Base-by-base conservation (phyloP, 2,329 filamentous ascomycete genomes). In the Chaetomiaceae sp. region DNA sequence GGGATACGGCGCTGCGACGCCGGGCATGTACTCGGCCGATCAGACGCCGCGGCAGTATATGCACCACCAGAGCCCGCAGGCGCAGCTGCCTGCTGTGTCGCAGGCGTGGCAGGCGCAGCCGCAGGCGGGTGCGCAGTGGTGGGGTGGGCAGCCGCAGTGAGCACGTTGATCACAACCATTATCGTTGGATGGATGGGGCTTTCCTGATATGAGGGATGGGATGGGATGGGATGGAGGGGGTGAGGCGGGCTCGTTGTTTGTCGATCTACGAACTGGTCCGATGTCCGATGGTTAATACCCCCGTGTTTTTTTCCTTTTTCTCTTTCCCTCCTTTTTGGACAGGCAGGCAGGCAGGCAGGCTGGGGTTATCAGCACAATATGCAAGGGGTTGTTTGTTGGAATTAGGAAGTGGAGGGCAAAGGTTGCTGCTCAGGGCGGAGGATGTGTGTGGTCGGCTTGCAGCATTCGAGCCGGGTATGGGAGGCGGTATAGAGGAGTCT, bases 11-110 rank as follows among this genome's bases (percentile, higher is more conserved):
- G 71, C 73, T n/a, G 73, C 76, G 14, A n/a, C 15, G 7, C 80
- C 83, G 61, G 76, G 75, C 47, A 80, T 85, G 63, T 84, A 84
- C 61, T 72, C 80, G 17, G 71, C 81, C 25, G 83, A 87, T 43
- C 82, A 84, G 69, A 83, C 81, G 1, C 79, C 81, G 4, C 75
- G 83, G 48, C 80, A 84, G 64, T 87, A 86, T 72, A 80, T 90
- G 81, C 83, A 31, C 9, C 27, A 86, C 63, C 76, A 84, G 70
- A 72, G 79, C 68, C 70, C 78, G 62, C 69, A 83, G 4, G 71
- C 71, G 6, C 77, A 79, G 11, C 27, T 31, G 9, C 27, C 27
- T 31, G 72, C 77, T 6, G 76, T 76, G 20, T 75, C 76, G 2
- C 80, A 82, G 57, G 66, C 72, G 4, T 83, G 67, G 67, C 63